Percentiles rank a stretch among this genome's conserved stretches.
These are phyloP conservation scores for Phoma herbarum DNA, from an alignment of 2,329 filamentous ascomycete species.

Conservation along the genomic window DNA sequence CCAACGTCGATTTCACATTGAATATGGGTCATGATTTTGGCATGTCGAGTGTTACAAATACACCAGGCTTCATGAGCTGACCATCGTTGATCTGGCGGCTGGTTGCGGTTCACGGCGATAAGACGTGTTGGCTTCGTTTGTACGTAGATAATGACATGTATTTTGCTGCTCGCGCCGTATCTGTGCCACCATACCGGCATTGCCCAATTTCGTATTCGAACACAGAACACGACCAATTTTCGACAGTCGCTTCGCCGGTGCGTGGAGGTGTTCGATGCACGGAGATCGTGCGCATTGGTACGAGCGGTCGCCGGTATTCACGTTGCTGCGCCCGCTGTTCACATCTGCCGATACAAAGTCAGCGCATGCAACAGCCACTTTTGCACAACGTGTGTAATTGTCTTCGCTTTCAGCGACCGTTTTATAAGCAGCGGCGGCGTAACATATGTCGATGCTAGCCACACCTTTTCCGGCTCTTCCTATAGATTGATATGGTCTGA, in stretches of 20 bases:
- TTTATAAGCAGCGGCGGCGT: conserved; percentile 61
- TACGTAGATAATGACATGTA: not conserved
- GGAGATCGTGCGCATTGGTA: not conserved
- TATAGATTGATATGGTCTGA: conserved; percentile 53
- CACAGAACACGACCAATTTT: not conserved
- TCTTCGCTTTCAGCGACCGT: conserved; percentile 53
- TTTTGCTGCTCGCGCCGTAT: conserved; percentile 5
- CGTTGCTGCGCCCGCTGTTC: not conserved
- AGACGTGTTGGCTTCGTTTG: not conserved
- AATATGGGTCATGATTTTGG: not conserved
- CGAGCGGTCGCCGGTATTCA: not conserved
- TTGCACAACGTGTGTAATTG: conserved; percentile 11
- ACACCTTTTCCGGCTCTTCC: conserved; percentile 64
- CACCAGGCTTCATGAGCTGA: conserved; percentile 1
- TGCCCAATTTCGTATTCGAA: not conserved
- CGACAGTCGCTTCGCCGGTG: not conserved
- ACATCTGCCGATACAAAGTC: conserved; percentile 17
- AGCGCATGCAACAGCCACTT: conserved; percentile 12
- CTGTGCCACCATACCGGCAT: not conserved
- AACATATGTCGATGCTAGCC: conserved; percentile 60
- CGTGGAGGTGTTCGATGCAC: not conserved
- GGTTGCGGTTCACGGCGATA: not conserved
- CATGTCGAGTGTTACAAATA: not conserved
- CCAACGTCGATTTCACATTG: not conserved
- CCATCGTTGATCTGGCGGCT: not conserved